Evolutionary conservation across 805 yeast genomes (phyloP).

Genomic region (Candida easanensis): DNA sequence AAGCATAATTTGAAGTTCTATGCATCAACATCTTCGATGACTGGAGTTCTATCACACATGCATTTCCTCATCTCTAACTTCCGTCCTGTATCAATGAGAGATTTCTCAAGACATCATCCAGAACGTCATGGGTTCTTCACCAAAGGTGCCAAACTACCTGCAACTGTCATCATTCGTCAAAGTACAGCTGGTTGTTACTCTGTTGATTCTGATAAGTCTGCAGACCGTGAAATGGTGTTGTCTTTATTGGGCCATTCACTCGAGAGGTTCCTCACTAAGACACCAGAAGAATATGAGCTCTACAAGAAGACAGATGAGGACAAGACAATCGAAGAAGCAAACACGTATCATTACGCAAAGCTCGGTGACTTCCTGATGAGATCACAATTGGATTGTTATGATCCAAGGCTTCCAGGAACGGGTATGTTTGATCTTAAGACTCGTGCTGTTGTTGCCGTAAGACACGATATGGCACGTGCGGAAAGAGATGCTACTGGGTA

Average conservation of each 20-base stretch:
- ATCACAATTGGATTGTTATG: conserved; percentile 87
- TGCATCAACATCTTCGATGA: conserved; percentile 89
- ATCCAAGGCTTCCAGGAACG: conserved; percentile 75
- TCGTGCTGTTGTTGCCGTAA: conserved; percentile 82
- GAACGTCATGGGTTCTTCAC: conserved; percentile 36
- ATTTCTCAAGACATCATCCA: conserved; percentile 44
- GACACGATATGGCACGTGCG: conserved; percentile 65
- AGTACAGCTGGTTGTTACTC: conserved; percentile 43
- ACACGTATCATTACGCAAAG: conserved; percentile 69
- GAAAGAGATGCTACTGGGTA: conserved; percentile 51
- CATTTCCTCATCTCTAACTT: conserved; percentile 67
- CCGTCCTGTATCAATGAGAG: conserved; percentile 48
- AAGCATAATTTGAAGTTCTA: conserved; percentile 38
- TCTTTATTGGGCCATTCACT: conserved; percentile 75
- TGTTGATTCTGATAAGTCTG: conserved; percentile 66
- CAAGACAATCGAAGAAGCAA: conserved; percentile 21
- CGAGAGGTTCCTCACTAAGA: conserved; percentile 71
- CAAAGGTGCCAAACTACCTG: conserved; percentile 47
- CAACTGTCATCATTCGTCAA: conserved; percentile 54
- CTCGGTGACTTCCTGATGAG: conserved; percentile 73
- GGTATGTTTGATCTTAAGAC: conserved; percentile 93
- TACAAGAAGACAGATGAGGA: conserved; percentile 22
- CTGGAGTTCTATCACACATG: conserved; percentile 67
- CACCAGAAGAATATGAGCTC: conserved; percentile 47
- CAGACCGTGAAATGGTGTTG: conserved; percentile 64